phyloP scores from a whole-genome alignment of 1,139 yeast species.

The Scheffersomyces illinoinensis region DNA sequence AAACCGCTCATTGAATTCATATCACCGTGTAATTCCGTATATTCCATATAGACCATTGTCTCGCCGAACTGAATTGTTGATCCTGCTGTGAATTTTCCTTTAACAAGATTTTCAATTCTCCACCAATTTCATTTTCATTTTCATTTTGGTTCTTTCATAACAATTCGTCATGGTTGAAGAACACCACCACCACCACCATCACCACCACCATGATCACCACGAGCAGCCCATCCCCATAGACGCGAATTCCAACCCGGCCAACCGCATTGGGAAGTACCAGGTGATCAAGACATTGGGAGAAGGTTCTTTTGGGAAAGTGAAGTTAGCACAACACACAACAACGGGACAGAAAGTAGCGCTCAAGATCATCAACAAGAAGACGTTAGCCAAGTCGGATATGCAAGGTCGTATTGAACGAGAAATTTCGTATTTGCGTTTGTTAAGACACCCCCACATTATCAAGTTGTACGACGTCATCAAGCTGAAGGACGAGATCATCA shows the following conservation, averaged over 20 bases:
- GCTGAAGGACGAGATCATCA: conserved; percentile 92
- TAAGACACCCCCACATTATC: conserved; percentile 96
- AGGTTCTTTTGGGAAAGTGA: conserved; percentile 97
- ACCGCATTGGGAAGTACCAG: conserved; percentile 86
- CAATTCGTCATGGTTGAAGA: conserved; percentile 6
- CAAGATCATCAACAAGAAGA: conserved; percentile 90
- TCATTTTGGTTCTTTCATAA: too few species aligned
- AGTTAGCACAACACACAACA: conserved; percentile 87
- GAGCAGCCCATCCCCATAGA: conserved; percentile 19
- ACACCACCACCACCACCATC: conserved; percentile 16
- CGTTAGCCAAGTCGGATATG: conserved; percentile 95
- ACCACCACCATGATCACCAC: conserved; percentile 8
- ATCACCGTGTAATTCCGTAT: neutral
- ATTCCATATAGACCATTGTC: neutral
- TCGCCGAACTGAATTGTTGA: neutral
- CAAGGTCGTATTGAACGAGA: conserved; percentile 96
- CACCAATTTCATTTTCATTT: neutral
- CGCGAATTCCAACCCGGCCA: conserved; percentile 39
- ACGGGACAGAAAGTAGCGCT: conserved; percentile 95
- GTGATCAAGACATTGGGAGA: conserved; percentile 93
- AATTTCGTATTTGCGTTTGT: conserved; percentile 80
- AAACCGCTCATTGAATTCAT: neutral
- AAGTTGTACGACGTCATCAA: conserved; percentile 95
- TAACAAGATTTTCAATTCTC: neutral
- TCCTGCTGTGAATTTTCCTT: neutral